Evolutionary conservation across 2,329 filamentous ascomycete species (phyloP), one percentile per base, ranked within the genome.

Genomic region (Aureobasidium sp.): DNA sequence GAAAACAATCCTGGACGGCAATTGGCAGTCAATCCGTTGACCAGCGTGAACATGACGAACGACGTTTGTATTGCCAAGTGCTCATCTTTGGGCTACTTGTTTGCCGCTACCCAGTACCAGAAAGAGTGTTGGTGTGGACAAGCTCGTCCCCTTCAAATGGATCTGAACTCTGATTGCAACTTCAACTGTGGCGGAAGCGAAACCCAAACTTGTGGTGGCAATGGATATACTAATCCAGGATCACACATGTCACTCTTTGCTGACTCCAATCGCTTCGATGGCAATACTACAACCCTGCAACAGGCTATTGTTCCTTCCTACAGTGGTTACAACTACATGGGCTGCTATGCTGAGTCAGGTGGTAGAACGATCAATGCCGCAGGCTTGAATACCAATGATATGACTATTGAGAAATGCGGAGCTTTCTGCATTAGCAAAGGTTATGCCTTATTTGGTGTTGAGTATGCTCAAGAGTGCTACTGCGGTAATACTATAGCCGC

Each of bases 1-100:
- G 83, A 85, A 66, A 82, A 82, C 63, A 84, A 82, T 48, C 82
- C 82, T 0, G 77, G 76, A 13, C 77, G 82, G 12, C 82, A 84
- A 66, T 73, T 85, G 5, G 67, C 76, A 1, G 72, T 64, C 3
- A 75, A 78, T 64, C 63, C 80, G 0, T 78, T 78, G 44, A 70
- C 73, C n/a, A 70, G 73, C n/a, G 63, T 69, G 10, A 70, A 68
- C 15, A 80, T 76, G 70, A 78, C 78, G 2, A 78, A 75, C 27
- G 72, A 73, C 27, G 71, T 72, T 65, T 84, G 80, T 56, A 79
- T 83, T 42, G 70, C 69, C 0, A 70, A 75, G 1, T 83, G 81
- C 53, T 61, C 0, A 68, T 66, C 56, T 13, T n/a, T 59, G 4
- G 71, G 72, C 1, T 74, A 73, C 13, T 66, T 68, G 0, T 82